Conservation (phyloP, 139 green algal species). For the Nannochloris sp. region DNA sequence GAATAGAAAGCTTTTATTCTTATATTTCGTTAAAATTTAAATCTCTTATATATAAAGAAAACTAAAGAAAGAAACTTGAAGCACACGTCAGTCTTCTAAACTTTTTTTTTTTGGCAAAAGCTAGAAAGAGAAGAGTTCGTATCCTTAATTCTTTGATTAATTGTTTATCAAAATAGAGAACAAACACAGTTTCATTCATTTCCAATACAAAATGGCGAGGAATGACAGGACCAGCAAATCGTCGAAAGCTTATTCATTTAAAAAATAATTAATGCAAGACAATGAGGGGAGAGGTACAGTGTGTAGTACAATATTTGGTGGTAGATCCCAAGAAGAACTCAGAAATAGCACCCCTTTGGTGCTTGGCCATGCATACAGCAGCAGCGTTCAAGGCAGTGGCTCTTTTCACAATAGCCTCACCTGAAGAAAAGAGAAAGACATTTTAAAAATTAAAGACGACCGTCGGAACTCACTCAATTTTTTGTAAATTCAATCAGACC, state of each 20-base stretch:
- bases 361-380: slow-evolving; percentile 51
- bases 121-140: too few relatives aligned
- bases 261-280: slow-evolving; percentile 37
- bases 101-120: too few relatives aligned
- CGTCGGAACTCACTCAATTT: neutral
- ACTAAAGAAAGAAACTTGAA: neutral
- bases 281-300: slow-evolving; percentile 46
- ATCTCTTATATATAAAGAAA: neutral
- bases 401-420: slow-evolving; percentile 41
- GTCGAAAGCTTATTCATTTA: neutral
- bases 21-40: neutral
- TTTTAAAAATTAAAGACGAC: neutral
- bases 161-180: too few relatives aligned
- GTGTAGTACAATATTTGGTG: slow-evolving; percentile 42
- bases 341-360: slow-evolving; percentile 32
- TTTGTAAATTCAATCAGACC: neutral
- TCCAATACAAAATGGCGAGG: too few relatives aligned
- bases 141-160: too few relatives aligned
- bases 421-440: neutral
- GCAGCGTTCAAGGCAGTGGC: slow-evolving; percentile 38
- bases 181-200: too few relatives aligned
- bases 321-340: slow-evolving; percentile 55
- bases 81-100: neutral
- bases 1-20: slow-evolving; percentile 30
- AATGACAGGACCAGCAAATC: too few relatives aligned